These are phyloP conservation scores for Lipomyces japonicus DNA, from an alignment of 805 yeast species.

Conservation along the genomic window DNA sequence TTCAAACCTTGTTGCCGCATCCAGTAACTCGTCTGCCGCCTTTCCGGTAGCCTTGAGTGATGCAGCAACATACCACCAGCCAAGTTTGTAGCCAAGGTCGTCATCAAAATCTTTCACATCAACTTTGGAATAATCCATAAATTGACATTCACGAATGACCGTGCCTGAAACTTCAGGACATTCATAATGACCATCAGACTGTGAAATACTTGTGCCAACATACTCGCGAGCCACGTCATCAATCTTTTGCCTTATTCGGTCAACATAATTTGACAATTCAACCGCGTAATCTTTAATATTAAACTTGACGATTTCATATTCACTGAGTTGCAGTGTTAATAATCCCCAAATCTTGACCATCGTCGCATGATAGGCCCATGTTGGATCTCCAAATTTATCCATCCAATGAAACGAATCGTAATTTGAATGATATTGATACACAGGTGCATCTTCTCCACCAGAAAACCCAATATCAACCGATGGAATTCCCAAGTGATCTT, in stretches of 20 bases:
- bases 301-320: conserved; percentile 46
- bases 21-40: conserved; percentile 30
- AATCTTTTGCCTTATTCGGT: conserved; percentile 38
- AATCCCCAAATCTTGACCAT: conserved; percentile 54
- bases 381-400: conserved; percentile 59
- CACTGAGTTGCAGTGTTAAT: conserved; percentile 47
- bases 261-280: conserved; percentile 41
- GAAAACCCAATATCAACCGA: conserved; percentile 57
- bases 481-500: conserved; percentile 43
- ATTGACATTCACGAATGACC: conserved; percentile 6
- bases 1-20: conserved; percentile 47
- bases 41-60: conserved; percentile 26
- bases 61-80: conserved; percentile 25
- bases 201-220: conserved; percentile 14
- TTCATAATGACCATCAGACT: conserved; percentile 11
- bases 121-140: not conserved
- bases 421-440: conserved; percentile 70
- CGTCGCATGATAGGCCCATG: conserved; percentile 55
- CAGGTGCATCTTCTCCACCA: conserved; percentile 46
- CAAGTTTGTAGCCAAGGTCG: conserved; percentile 18
- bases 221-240: conserved; percentile 35
- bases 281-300: conserved; percentile 43
- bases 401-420: conserved; percentile 61
- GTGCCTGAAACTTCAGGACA: conserved; percentile 2
- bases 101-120: conserved; percentile 1